Evolutionary conservation across 2,329 filamentous ascomycete genomes (phyloP).

Genomic region (Cladosporium colombiae): DNA sequence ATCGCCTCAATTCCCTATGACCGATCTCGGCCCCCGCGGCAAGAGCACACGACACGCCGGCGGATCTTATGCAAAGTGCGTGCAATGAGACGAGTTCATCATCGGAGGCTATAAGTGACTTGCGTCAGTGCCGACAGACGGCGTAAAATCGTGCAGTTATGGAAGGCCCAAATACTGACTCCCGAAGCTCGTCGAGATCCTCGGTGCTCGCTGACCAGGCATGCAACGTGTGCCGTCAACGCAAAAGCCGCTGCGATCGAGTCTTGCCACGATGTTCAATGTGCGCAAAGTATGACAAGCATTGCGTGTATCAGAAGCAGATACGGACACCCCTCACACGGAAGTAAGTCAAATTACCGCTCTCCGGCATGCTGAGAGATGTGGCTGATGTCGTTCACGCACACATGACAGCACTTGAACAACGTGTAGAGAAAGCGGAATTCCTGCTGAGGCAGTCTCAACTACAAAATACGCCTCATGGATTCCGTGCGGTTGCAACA

Average conservation of each 20-base stretch:
- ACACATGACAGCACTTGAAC: not conserved
- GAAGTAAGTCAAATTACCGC: constrained; percentile 37
- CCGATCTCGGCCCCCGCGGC: not conserved
- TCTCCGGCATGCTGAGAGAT: not conserved
- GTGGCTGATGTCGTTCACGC: not conserved
- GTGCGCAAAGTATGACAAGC: constrained; percentile 47
- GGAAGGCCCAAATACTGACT: not conserved
- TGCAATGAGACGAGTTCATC: not conserved
- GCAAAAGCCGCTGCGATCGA: constrained; percentile 31
- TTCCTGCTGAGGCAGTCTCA: not conserved
- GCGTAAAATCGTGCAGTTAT: not conserved
- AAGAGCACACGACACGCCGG: not conserved
- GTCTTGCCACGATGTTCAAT: constrained; percentile 41
- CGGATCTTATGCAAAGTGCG: not conserved
- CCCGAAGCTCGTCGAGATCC: not conserved
- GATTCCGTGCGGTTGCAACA: not conserved
- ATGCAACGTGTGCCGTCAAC: constrained; percentile 33
- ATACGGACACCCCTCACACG: constrained; percentile 51
- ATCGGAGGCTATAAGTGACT: not conserved
- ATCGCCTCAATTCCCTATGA: not conserved
- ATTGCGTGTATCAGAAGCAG: constrained; percentile 53
- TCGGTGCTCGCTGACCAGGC: constrained; percentile 24
- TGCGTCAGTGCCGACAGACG: not conserved
- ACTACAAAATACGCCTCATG: not conserved
- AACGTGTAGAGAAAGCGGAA: not conserved